Base-by-base conservation (phyloP, 768 basidiomycete genomes). In the Sporobolomyces pararoseus region DNA sequence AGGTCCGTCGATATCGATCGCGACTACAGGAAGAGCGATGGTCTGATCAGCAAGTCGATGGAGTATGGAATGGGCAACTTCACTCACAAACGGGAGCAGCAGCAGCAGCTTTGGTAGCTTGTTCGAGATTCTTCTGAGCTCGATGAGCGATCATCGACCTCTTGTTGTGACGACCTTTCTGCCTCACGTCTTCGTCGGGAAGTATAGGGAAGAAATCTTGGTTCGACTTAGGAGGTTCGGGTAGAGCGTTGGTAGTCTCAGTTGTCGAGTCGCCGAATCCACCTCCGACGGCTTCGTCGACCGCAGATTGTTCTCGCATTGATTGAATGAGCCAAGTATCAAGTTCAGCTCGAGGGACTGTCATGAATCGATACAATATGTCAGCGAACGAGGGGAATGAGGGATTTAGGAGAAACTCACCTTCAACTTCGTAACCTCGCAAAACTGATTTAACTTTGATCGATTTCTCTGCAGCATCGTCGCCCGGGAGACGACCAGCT, bases 261-360 rank as follows among this genome's bases (percentile, higher is more conserved):
- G 35, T 9, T 3, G 31, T 31, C 14, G 59, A 10, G 37, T 60
- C 51, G 32, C n/a, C 42, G 44, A 13, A 49, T 3, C 46, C 52
- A 27, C 65, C 66, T 12, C 69, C 60, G 23, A 55, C 60, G 7
- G 62, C 61, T 49, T 71, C 73, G 31, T 70, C 73, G 27, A 65
- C 55, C 17, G 42, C 55, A 0, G 63, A 58, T 53, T 73, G 72
- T 34, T 74, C 72, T 4, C 69, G 66, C 31, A 74, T 63, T 58
- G 73, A 57, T 17, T 72, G 54, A 19, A 59, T 52, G 39, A 76
- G 70, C 66, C 67, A 76, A 1, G 52, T 32, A 23, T 58, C 27
- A n/a, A 76, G 67, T 10, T 74, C 72, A 44, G 66, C 39, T 23
- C 70, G 68, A 14, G 66, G 60, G 13, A 75, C 75, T 75, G 62